Evolutionary conservation across 805 yeast genomes (phyloP).

Genomic region (Yarrowia sp.): DNA sequence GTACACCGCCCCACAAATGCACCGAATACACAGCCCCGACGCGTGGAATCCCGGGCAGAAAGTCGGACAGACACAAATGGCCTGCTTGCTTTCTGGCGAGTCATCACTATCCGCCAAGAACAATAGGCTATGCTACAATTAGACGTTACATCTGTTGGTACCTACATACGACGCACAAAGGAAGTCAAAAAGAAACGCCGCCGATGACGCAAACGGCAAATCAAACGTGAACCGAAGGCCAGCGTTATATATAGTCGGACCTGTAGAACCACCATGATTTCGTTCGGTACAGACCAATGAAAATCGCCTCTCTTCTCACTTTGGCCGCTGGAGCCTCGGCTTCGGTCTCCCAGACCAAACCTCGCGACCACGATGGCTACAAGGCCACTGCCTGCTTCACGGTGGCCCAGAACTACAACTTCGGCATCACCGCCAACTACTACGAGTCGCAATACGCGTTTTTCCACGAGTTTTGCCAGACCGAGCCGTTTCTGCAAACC

Average conservation of each 20-base stretch:
- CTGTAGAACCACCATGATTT: background rate
- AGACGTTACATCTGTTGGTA: slow-evolving; percentile 10
- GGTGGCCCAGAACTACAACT: slow-evolving; percentile 27
- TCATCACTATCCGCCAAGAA: slow-evolving; percentile 6
- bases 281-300: background rate
- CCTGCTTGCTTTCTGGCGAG: background rate
- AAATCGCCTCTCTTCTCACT: background rate
- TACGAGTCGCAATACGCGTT: slow-evolving; percentile 13
- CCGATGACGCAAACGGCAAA: slow-evolving; percentile 17
- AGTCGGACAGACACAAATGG: no score
- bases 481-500: slow-evolving; percentile 18
- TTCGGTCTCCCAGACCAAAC: slow-evolving; percentile 14
- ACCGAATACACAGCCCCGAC: background rate
- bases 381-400: slow-evolving; percentile 16
- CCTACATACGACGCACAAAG: slow-evolving; percentile 25
- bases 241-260: background rate
- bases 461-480: slow-evolving; percentile 22
- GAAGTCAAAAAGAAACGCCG: background rate
- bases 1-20: background rate
- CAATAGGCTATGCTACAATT: slow-evolving; percentile 11
- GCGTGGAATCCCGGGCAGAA: background rate
- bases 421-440: slow-evolving; percentile 20
- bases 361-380: slow-evolving; percentile 30
- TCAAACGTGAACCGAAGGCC: background rate
- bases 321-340: slow-evolving; percentile 20